Conservation (phyloP, 2,329 filamentous ascomycete species). For the Hirsutella minnesotensis region DNA sequence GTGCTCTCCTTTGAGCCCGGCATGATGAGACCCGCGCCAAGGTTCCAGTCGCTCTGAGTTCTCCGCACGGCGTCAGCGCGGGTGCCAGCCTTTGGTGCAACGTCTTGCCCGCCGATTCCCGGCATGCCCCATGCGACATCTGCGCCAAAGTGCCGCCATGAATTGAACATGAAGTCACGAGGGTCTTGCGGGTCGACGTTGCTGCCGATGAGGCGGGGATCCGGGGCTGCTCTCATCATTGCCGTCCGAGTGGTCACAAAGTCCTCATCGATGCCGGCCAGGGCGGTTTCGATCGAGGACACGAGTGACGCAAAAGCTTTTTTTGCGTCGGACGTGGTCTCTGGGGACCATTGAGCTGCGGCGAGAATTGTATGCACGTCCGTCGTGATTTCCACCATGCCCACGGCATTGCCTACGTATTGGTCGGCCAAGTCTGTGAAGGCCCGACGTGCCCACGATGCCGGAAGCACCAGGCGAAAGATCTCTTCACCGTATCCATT, state of each 20-base stretch:
- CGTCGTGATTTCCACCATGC: conserved; percentile 22
- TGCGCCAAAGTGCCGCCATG: conserved; percentile 31
- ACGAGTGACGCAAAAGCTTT: conserved; percentile 17
- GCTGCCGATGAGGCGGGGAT: conserved; percentile 28
- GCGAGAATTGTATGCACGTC: conserved; percentile 10
- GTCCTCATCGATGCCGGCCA: conserved; percentile 24
- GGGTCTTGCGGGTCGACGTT: conserved; percentile 27
- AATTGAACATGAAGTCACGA: conserved; percentile 29
- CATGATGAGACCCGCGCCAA: conserved; percentile 19
- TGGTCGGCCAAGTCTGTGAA: conserved; percentile 15
- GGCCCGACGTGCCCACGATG: conserved; percentile 27
- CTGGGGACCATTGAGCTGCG: conserved; percentile 7
- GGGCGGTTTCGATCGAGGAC: conserved; percentile 13
- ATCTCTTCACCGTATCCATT: not conserved
- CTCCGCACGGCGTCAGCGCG: conserved; percentile 16
- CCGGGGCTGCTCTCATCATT: conserved; percentile 22
- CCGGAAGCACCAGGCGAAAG: conserved; percentile 24
- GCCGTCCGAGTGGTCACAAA: conserved; percentile 25
- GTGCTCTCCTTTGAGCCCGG: conserved; percentile 13
- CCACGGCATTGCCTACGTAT: conserved; percentile 30
- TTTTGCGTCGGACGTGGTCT: not conserved
- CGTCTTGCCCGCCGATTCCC: conserved; percentile 5
- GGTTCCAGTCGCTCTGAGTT: conserved; percentile 16
- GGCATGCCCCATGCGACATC: conserved; percentile 25
- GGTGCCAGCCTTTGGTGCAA: conserved; percentile 5